Evolutionary conservation across 106 monocot genomes (phyloP).

Genomic region (Dioscorea zingiberensis): DNA sequence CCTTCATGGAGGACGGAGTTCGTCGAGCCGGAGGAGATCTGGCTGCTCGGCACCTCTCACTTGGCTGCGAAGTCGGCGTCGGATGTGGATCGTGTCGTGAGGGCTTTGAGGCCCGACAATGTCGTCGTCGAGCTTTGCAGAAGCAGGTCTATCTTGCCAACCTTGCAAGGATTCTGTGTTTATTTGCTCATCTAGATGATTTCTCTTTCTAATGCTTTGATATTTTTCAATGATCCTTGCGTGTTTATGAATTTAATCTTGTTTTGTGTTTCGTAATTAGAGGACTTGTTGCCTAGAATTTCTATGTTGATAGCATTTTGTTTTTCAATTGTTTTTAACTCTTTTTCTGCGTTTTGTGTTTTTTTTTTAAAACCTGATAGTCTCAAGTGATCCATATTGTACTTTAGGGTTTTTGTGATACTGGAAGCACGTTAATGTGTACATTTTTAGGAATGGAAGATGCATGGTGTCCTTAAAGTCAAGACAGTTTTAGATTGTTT

Average conservation of each 20-base stretch:
- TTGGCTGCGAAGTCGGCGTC: constrained; percentile 47
- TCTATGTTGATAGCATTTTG: too few relatives aligned
- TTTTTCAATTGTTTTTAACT: too few relatives aligned
- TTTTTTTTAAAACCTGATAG: too few relatives aligned
- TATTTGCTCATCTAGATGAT: constrained; percentile 21
- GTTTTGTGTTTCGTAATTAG: not conserved
- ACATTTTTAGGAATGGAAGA: too few relatives aligned
- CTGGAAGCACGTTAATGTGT: too few relatives aligned
- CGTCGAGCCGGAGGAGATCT: constrained; percentile 78
- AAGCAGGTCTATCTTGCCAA: constrained; percentile 44
- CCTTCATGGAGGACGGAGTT: constrained; percentile 76
- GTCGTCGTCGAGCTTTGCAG: constrained; percentile 93
- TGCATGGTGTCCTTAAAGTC: too few relatives aligned
- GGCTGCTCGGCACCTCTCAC: constrained; percentile 85
- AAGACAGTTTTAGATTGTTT: too few relatives aligned
- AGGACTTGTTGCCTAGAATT: not conserved
- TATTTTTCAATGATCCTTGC: not conserved
- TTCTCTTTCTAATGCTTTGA: not conserved
- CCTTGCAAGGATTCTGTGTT: too few relatives aligned
- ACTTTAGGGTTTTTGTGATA: too few relatives aligned
- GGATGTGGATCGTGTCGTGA: constrained; percentile 65
- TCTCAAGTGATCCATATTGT: too few relatives aligned
- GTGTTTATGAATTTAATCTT: not conserved
- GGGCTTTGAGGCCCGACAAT: constrained; percentile 63
- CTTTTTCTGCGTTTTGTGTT: too few relatives aligned